These are phyloP conservation scores for Debaryomyces psychrophilus DNA, from an alignment of 1,139 yeast species.

Conservation along the genomic window DNA sequence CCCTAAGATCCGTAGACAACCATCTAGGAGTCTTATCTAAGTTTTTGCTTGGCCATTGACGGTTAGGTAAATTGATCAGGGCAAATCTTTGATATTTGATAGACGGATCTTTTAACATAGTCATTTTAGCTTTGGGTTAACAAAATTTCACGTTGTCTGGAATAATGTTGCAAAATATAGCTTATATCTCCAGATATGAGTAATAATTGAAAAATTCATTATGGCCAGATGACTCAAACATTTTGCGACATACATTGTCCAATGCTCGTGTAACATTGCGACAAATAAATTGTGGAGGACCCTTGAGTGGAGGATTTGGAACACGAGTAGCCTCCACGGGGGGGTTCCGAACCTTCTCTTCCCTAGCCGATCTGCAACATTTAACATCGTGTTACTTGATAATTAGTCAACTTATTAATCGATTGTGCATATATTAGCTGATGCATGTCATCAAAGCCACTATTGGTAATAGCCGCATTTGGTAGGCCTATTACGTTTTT, in stretches of 20 bases:
- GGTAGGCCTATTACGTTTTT: neutral
- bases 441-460: too few species aligned
- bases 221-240: neutral
- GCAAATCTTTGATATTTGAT: constrained; percentile 72
- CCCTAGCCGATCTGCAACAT: neutral
- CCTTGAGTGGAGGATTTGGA: neutral
- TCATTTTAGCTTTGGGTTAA: neutral
- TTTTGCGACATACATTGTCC: neutral
- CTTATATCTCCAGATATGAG: constrained; percentile 1
- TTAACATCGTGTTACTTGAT: too few species aligned
- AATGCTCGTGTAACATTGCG: neutral
- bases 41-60: constrained; percentile 85
- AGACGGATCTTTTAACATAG: constrained; percentile 69
- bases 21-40: constrained; percentile 88
- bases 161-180: neutral
- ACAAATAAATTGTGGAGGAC: neutral
- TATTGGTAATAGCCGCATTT: neutral
- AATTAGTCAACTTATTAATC: too few species aligned
- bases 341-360: neutral
- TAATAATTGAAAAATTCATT: constrained; percentile 1
- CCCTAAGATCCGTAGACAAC: constrained; percentile 94
- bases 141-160: neutral
- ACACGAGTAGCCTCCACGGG: neutral
- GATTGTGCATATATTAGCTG: too few species aligned
- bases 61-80: constrained; percentile 66